Evolutionary conservation across 306 rosid genomes (phyloP).

Genomic region (Sechiopsis laciniata): DNA sequence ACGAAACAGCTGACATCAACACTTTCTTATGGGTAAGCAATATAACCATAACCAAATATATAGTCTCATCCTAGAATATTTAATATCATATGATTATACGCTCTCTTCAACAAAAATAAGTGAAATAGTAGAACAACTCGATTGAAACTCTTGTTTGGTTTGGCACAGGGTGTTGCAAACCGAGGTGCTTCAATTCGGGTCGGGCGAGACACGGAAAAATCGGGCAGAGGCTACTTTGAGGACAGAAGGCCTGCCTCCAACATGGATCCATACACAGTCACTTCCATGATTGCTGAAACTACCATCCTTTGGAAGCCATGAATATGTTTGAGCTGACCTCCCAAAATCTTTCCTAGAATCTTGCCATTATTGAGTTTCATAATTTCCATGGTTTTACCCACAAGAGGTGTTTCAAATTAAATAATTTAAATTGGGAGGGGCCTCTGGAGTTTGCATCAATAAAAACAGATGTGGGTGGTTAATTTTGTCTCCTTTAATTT

Average conservation of each 20-base stretch:
- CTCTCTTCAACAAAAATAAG: too few relatives aligned
- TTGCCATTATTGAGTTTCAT: neutral
- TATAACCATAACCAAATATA: neutral
- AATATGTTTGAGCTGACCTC: neutral
- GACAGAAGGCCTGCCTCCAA: conserved; percentile 74
- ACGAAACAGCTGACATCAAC: conserved; percentile 51
- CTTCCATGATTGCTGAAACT: conserved; percentile 66
- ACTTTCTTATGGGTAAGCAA: conserved; percentile 57
- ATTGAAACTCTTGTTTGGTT: neutral
- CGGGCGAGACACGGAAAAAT: conserved; percentile 63
- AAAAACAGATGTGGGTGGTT: neutral
- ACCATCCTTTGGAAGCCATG: conserved; percentile 63
- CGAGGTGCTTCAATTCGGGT: conserved; percentile 70
- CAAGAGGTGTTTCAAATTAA: neutral
- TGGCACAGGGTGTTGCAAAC: conserved; percentile 55
- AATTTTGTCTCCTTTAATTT: neutral
- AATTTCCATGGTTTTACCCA: conserved; percentile 3
- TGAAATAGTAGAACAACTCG: neutral
- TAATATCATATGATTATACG: too few relatives aligned
- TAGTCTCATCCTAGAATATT: neutral
- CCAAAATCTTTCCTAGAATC: neutral
- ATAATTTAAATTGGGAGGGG: neutral
- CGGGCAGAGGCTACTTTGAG: conserved; percentile 62
- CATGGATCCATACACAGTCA: conserved; percentile 74
- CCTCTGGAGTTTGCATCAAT: neutral